Conservation (phyloP, 2,329 filamentous ascomycete species). For the Paraphaeosphaeria minitans region DNA sequence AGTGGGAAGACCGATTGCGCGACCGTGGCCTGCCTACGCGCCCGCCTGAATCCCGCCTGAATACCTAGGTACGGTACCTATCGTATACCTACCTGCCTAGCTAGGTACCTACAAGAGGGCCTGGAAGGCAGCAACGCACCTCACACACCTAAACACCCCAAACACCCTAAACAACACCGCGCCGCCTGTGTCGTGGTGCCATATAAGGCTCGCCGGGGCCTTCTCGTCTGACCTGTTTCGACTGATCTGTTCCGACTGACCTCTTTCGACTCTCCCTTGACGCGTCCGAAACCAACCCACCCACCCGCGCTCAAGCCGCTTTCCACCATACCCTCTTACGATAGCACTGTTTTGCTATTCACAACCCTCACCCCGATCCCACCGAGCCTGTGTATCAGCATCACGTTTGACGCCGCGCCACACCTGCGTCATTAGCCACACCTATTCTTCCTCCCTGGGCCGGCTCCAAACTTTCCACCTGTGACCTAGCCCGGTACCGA, state of each 20-base stretch:
- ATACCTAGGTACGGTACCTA: no score
- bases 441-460: slow-evolving; percentile 17
- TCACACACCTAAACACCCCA: no score
- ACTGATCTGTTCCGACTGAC: slow-evolving; percentile 11
- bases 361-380: slow-evolving; percentile 23
- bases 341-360: not conserved
- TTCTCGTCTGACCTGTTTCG: slow-evolving; percentile 14
- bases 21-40: slow-evolving; percentile 5
- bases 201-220: slow-evolving; percentile 18
- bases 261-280: slow-evolving; percentile 13
- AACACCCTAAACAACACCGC: slow-evolving; percentile 4
- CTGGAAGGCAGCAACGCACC: slow-evolving; percentile 15
- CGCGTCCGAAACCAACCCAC: slow-evolving; percentile 24
- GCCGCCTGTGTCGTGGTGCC: slow-evolving; percentile 11
- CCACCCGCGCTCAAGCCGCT: slow-evolving; percentile 16
- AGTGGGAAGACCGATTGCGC: not conserved
- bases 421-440: slow-evolving; percentile 16
- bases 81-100: no score
- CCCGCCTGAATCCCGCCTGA: not conserved
- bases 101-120: slow-evolving; percentile 6
- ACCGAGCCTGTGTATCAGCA: slow-evolving; percentile 22
- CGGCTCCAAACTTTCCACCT: slow-evolving; percentile 16
- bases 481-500: slow-evolving; percentile 11
- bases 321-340: slow-evolving; percentile 6
- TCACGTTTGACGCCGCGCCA: slow-evolving; percentile 11